phyloP scores from a whole-genome alignment of 257 asterid genomes.

The Mitragyna speciosa region DNA sequence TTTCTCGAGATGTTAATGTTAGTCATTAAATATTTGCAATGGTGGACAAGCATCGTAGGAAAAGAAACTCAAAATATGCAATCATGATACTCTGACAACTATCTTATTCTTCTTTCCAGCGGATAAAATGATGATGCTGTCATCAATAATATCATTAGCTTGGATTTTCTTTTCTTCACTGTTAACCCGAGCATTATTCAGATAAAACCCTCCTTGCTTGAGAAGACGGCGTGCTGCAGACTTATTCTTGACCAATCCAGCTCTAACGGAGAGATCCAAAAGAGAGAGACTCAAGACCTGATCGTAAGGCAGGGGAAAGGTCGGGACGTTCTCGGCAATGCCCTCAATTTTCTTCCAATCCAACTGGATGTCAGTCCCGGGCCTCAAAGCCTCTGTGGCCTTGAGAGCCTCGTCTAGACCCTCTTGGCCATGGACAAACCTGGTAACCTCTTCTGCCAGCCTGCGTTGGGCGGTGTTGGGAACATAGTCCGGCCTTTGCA shows the following conservation, averaged over 20 bases:
- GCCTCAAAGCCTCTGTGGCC: constrained; percentile 88
- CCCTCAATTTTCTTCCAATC: constrained; percentile 65
- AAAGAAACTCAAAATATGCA: neutral
- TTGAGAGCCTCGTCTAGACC: constrained; percentile 70
- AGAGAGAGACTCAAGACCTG: constrained; percentile 56
- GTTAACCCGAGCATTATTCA: constrained; percentile 70
- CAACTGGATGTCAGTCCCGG: constrained; percentile 70
- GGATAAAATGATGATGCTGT: constrained; percentile 70
- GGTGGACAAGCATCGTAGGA: neutral
- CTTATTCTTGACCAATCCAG: constrained; percentile 79
- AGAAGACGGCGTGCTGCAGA: constrained; percentile 82
- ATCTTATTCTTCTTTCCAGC: constrained; percentile 96
- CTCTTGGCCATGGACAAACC: constrained; percentile 84
- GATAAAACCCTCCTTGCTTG: constrained; percentile 93
- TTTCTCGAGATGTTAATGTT: too few relatives aligned
- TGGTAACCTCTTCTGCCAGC: constrained; percentile 88
- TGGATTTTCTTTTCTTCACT: constrained; percentile 82
- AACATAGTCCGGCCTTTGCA: constrained; percentile 55
- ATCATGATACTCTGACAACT: constrained; percentile 70
- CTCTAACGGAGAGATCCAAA: constrained; percentile 59
- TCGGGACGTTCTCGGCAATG: constrained; percentile 81
- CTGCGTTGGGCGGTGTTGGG: constrained; percentile 81
- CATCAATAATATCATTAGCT: constrained; percentile 68
- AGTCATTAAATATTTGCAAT: neutral
- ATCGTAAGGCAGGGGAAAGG: constrained; percentile 44